Evolutionary conservation across 2,329 filamentous ascomycete genomes (phyloP).

Genomic region (Taxawa tesnikishii): DNA sequence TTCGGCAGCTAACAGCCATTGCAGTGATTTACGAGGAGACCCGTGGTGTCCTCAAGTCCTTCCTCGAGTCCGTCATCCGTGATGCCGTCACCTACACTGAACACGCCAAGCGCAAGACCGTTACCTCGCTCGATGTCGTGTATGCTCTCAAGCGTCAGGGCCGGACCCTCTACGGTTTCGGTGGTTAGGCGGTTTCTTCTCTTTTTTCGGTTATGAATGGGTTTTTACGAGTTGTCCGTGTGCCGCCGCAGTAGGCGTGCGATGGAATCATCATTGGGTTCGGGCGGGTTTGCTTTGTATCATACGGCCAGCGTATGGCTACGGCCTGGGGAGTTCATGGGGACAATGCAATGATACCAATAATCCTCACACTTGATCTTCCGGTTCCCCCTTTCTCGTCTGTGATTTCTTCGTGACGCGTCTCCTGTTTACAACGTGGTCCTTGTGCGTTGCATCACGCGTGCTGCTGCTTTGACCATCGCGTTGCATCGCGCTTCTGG

Average conservation of each 20-base stretch:
- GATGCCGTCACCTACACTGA: constrained; percentile 73
- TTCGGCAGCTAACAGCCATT: constrained; percentile 9
- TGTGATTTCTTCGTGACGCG: not conserved
- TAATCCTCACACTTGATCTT: constrained; percentile 5
- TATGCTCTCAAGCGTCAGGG: constrained; percentile 53
- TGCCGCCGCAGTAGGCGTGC: constrained; percentile 5
- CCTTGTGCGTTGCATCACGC: no score
- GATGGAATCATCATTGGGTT: constrained; percentile 7
- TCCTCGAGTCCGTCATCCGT: constrained; percentile 71
- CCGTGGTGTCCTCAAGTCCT: constrained; percentile 70
- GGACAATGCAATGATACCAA: constrained; percentile 10
- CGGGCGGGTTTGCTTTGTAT: constrained; percentile 9
- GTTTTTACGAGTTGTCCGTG: constrained; percentile 7
- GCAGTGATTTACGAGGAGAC: constrained; percentile 74
- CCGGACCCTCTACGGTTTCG: constrained; percentile 57
- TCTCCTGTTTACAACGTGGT: not conserved
- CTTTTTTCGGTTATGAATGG: constrained; percentile 9
- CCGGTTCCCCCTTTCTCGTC: constrained; percentile 1
- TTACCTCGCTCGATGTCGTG: constrained; percentile 51
- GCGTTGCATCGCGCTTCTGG: no score
- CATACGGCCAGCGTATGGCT: no score
- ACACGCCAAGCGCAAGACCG: constrained; percentile 69
- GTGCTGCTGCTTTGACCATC: no score
- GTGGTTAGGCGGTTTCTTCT: constrained; percentile 37
- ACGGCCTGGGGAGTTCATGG: constrained; percentile 8